These are phyloP conservation scores for Tirmania nivea DNA, from an alignment of 495 filamentous ascomycete species.

Conservation along the genomic window DNA sequence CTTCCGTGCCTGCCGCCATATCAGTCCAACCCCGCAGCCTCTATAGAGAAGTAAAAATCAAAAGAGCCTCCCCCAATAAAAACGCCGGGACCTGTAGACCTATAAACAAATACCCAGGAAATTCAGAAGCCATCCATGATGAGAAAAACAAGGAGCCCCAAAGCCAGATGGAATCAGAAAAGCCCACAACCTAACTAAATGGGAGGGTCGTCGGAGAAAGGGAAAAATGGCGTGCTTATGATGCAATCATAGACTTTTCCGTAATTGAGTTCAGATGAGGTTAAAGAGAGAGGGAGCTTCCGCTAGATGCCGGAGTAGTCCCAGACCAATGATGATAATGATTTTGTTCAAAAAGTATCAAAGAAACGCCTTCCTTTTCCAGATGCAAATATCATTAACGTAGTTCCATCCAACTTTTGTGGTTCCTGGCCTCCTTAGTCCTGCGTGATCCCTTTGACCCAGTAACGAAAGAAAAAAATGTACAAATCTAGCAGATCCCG, in stretches of 20 bases:
- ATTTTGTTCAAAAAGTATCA: neutral
- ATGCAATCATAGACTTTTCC: neutral
- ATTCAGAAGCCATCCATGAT: no score
- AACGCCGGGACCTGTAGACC: neutral
- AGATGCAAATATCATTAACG: neutral
- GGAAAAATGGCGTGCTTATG: neutral
- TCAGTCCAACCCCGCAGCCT: no score
- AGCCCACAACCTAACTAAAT: neutral
- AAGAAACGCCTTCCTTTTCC: neutral
- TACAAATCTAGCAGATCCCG: neutral
- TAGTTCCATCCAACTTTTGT: neutral
- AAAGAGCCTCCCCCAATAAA: neutral
- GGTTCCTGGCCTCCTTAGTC: neutral
- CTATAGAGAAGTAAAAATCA: neutral
- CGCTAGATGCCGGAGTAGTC: neutral
- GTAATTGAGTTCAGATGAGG: neutral
- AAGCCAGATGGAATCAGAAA: neutral
- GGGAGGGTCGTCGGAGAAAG: neutral
- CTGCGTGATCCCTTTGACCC: neutral
- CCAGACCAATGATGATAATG: neutral
- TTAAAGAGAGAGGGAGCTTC: neutral
- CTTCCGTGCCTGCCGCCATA: no score
- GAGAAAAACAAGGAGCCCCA: neutral
- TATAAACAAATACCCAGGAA: neutral
- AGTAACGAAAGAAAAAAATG: neutral